These are phyloP conservation scores for Plasmodium relictum DNA, from an alignment of 169 alveolate genomes.

Conservation along the genomic window DNA sequence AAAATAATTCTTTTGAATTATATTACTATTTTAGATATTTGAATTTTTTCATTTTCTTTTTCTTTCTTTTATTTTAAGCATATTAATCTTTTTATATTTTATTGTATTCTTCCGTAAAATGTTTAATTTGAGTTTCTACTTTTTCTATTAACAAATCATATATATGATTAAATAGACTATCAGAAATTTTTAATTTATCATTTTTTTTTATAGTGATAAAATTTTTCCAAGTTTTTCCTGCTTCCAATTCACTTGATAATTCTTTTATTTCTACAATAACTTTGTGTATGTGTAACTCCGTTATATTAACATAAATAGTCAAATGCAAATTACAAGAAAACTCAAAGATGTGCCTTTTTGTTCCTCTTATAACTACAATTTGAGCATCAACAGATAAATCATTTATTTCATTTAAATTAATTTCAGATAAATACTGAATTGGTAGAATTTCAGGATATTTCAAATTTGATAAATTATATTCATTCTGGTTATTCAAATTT, in stretches of 20 bases:
- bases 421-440: slow-evolving; percentile 75
- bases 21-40: background rate
- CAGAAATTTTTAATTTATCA: slow-evolving; percentile 56
- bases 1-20: background rate
- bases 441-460: slow-evolving; percentile 45
- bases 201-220: slow-evolving; percentile 74
- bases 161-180: slow-evolving; percentile 28
- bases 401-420: slow-evolving; percentile 81
- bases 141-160: slow-evolving; percentile 23
- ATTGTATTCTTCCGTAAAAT: slow-evolving; percentile 50
- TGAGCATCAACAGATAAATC: slow-evolving; percentile 88
- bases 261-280: slow-evolving; percentile 78
- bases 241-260: slow-evolving; percentile 84
- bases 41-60: background rate
- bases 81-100: slow-evolving; percentile 16
- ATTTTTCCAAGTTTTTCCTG: slow-evolving; percentile 85
- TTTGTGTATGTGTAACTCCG: slow-evolving; percentile 67
- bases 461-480: slow-evolving; percentile 76
- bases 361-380: slow-evolving; percentile 88
- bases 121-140: slow-evolving; percentile 32
- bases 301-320: slow-evolving; percentile 22
- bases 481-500: slow-evolving; percentile 79
- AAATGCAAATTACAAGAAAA: slow-evolving; percentile 81
- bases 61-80: no score
- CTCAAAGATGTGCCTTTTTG: slow-evolving; percentile 89